Base-by-base conservation (phyloP, 2,329 filamentous ascomycete genomes). In the Zymoseptoria crescenta region DNA sequence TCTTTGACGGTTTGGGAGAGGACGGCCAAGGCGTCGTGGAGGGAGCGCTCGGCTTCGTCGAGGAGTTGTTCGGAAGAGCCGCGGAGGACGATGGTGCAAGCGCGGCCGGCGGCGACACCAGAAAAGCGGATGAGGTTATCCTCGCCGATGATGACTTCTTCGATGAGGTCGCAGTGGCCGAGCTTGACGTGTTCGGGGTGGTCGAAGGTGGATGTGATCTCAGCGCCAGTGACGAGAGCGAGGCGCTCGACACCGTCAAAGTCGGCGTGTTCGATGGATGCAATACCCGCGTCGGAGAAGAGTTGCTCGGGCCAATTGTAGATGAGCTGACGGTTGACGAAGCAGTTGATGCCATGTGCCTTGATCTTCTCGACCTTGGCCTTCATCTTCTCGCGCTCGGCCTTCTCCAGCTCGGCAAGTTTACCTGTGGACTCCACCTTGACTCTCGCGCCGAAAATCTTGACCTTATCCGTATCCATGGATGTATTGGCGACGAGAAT, bases 271-370 rank as follows among this genome's bases (percentile, higher is more conserved):
- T 99, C 94, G 68, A 99, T 99, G 28, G 91, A 96, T 81, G 96
- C 89, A 76, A 99, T 97, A 63, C 94, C 94, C 7, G 92, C 93
- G 74, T 99, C 94, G 41, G 93, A 91, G 73, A 99, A 99, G 52
- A 99, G 87, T 78, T 99, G 94, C 77, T 99, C 94, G 5, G 94
- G 94, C 94, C 94, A 99, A 82, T 99, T 99, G 83, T 99, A 99
- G 79, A 99, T 99, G 64, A 99, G 85, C 76, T 99, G 94, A 68
- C 94, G 83, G 83, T 99, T 99, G 76, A 99, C 96, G 77, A 99
- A 99, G 82, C 94, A 97, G 83, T 99, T 99, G 79, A 99, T 96
- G 60, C 94, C 94, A 72, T 99, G 94, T 52, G 91, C 84, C 84
- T 97, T 99, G 80, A 99, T 99, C 77, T 91, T 93, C 64, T 99